These are phyloP conservation scores for Suillus ampliporus DNA, from an alignment of 768 basidiomycete species.

Conservation along the genomic window DNA sequence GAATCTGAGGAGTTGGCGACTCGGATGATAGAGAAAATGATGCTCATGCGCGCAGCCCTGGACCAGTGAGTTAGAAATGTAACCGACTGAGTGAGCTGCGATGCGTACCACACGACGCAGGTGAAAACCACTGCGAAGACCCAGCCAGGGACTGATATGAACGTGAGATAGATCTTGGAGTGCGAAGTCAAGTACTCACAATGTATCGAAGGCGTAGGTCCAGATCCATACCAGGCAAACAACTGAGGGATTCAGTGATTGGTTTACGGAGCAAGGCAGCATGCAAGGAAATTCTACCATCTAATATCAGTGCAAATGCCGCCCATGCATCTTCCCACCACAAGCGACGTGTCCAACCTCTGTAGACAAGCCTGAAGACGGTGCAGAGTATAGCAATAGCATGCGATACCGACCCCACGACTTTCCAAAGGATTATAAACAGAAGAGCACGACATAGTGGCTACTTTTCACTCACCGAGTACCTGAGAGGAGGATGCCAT, in stretches of 20 bases:
- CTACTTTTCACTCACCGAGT: not conserved
- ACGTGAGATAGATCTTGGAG: not conserved
- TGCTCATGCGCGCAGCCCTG: constrained; percentile 14
- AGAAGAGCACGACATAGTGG: not conserved
- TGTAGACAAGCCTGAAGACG: constrained; percentile 1
- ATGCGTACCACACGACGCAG: not conserved
- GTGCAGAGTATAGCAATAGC: not conserved
- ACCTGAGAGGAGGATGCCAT: not conserved
- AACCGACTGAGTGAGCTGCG: not conserved
- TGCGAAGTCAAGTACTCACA: not conserved
- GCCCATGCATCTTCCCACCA: constrained; percentile 9
- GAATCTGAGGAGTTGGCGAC: not conserved
- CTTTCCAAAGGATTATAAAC: not conserved
- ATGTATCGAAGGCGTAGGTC: not conserved
- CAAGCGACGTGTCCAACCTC: constrained; percentile 1
- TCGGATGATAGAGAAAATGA: constrained; percentile 12
- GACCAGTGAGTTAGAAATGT: not conserved
- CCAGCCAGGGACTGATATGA: not conserved
- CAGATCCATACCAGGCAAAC: not conserved
- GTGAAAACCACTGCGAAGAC: not conserved
- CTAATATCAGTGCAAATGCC: not conserved
- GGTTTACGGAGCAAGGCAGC: not conserved
- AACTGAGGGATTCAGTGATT: not conserved
- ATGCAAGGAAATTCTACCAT: not conserved
- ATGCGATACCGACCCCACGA: not conserved